Evolutionary conservation across 306 rosid species (phyloP), one percentile per base, ranked within the genome.

Genomic region (Hylodesmum podocarpum): DNA sequence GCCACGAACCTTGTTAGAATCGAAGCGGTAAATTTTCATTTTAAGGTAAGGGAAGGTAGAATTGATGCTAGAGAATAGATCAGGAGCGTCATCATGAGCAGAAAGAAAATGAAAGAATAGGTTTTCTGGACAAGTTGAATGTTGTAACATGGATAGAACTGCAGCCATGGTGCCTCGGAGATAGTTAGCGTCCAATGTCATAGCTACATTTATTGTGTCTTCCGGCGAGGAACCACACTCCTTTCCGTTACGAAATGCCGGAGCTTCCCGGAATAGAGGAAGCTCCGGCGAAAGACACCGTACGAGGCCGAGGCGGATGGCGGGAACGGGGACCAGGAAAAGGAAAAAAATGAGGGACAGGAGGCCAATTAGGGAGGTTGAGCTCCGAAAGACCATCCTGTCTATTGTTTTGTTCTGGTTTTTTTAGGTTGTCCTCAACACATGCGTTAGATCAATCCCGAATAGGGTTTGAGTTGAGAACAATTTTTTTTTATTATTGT

Each of bases 111-210:
- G 83, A 70, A 91, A 87, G 11, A 85, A 41, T 6, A 91, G 87
- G 41, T 87, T 89, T 33, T 89, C 93, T 0, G 96, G 93, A 57
- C 96, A 91, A 0, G 90, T 79, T 0, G 93, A 85, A 57, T 89
- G 93, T 40, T 91, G 92, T 3, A 89, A 21, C 69, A 89, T 72
- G 37, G 96, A 89, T 5, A 84, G 67, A 1, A 89, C 90, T 0
- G 90, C 96, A 0, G 93, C 93, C 82, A 86, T 84, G 5, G 96
- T 91, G 10, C 92, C 96, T 0, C 92, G 89, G 12, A 91, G 86
- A 83, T 91, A 89, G 68, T 89, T 91, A 2, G 78, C 89, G 18
- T 89, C 96, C 0, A 91, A 86, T 62, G 93, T 91, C 96, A 91
- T 91, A 49, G 89, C 84, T 0, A 91, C 90, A 6, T 91, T 87